phyloP scores from a whole-genome alignment of 176 grass and related monocot species.

The Oryza brachyantha region DNA sequence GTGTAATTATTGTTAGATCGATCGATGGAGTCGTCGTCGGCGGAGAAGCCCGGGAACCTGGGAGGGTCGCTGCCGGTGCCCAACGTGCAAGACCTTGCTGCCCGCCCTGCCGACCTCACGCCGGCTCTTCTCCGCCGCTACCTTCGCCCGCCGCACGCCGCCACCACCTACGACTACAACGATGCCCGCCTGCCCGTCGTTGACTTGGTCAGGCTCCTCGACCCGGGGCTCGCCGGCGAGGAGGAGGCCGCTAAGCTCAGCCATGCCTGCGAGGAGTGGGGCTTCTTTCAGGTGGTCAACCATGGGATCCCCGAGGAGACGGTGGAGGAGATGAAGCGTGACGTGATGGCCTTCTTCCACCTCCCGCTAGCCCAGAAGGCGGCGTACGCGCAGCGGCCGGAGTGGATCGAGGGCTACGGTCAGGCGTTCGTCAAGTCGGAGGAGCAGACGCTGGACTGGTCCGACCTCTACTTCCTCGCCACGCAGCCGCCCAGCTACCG shows the following conservation, averaged over 20 bases:
- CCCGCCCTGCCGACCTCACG: background rate
- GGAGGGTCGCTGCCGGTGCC: constrained; percentile 48
- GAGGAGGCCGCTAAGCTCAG: constrained; percentile 34
- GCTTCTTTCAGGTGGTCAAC: constrained; percentile 52
- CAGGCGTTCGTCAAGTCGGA: constrained; percentile 49
- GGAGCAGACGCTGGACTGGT: constrained; percentile 64
- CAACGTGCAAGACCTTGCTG: constrained; percentile 44
- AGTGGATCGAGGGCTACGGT: constrained; percentile 48
- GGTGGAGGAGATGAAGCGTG: constrained; percentile 21
- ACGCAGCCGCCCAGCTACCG: constrained; percentile 45
- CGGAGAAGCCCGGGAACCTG: constrained; percentile 15
- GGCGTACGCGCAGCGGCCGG: constrained; percentile 19
- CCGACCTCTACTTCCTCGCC: constrained; percentile 37
- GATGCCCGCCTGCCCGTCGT: constrained; percentile 20
- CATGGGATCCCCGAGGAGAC: constrained; percentile 37
- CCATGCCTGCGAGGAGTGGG: constrained; percentile 42
- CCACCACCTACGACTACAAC: no score
- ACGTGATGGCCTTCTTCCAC: constrained; percentile 29
- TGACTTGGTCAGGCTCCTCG: constrained; percentile 23
- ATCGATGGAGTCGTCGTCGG: no score
- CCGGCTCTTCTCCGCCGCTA: constrained; percentile 30
- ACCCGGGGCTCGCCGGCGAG: background rate
- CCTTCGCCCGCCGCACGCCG: background rate
- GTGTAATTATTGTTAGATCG: no score
- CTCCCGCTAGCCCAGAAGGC: constrained; percentile 36